Conservation (phyloP, 352 stramenopile genomes). For the Hyaloperonospora brassicae region DNA sequence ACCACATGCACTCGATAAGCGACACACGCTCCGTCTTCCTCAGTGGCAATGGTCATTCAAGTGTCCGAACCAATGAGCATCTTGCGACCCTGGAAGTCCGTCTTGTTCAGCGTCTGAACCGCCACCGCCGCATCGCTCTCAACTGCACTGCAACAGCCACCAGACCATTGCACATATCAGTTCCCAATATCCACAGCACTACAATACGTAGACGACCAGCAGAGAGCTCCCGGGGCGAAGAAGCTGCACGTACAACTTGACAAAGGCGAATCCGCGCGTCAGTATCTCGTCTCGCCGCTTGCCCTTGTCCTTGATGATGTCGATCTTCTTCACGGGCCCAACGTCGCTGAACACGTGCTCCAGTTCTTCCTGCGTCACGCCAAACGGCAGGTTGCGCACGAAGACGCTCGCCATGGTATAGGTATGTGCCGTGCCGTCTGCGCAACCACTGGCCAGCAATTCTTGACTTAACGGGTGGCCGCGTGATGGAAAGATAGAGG, state of each 20-base stretch:
- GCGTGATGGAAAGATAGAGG: too few relatives aligned
- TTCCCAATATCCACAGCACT: background rate
- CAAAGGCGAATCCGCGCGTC: constrained; percentile 80
- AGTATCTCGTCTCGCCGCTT: constrained; percentile 72
- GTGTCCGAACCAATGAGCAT: constrained; percentile 63
- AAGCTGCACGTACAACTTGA: constrained; percentile 62
- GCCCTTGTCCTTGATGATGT: constrained; percentile 86
- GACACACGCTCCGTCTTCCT: background rate
- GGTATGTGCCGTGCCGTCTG: constrained; percentile 4
- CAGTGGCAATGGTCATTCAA: background rate
- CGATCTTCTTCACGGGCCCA: constrained; percentile 77
- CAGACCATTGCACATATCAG: too few relatives aligned
- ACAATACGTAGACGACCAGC: background rate
- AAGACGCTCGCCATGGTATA: constrained; percentile 55
- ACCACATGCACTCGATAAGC: background rate
- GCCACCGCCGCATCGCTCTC: constrained; percentile 58
- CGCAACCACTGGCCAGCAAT: too few relatives aligned
- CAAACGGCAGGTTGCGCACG: constrained; percentile 82
- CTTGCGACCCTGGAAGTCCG: constrained; percentile 67
- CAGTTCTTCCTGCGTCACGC: constrained; percentile 77
- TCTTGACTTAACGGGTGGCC: too few relatives aligned
- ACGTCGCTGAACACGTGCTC: constrained; percentile 79
- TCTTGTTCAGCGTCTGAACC: constrained; percentile 68
- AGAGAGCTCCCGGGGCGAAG: background rate
- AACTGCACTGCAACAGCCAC: constrained; percentile 41